phyloP scores from a whole-genome alignment of 2,329 filamentous ascomycete genomes.

The Metarhizium robertsii region DNA sequence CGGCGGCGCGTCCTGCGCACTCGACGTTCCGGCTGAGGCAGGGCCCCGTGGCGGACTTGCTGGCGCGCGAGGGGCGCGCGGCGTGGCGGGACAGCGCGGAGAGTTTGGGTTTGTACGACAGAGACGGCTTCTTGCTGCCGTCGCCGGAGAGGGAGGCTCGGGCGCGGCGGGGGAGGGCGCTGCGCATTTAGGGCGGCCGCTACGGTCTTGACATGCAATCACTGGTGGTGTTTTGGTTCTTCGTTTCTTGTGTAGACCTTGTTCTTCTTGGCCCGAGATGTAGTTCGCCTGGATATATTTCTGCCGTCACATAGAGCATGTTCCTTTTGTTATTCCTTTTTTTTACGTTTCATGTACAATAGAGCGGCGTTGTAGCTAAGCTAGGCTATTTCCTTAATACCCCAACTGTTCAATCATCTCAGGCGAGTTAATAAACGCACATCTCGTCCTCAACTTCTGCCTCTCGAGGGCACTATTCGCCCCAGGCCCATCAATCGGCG shows the following conservation, averaged over 20 bases:
- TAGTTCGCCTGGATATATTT: too few relatives aligned
- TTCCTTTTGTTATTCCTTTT: too few relatives aligned
- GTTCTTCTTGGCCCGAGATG: too few relatives aligned
- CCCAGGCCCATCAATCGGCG: conserved; percentile 24
- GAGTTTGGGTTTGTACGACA: conserved; percentile 34
- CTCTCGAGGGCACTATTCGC: conserved; percentile 22
- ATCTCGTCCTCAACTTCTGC: conserved; percentile 36
- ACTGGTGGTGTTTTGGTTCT: too few relatives aligned
- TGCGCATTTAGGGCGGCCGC: not conserved
- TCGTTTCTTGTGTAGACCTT: too few relatives aligned
- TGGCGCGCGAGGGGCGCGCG: conserved; percentile 13
- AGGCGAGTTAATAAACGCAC: conserved; percentile 34
- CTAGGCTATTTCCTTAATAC: conserved; percentile 17
- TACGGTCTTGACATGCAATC: too few relatives aligned
- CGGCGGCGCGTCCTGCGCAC: conserved; percentile 1
- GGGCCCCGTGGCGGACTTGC: conserved; percentile 17
- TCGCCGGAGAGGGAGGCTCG: conserved; percentile 27
- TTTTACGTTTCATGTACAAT: not conserved
- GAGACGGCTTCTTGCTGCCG: conserved; percentile 34
- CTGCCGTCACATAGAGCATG: too few relatives aligned
- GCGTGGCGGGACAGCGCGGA: conserved; percentile 22
- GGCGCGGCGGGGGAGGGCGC: not conserved
- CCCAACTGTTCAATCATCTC: conserved; percentile 32
- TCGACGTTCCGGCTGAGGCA: conserved; percentile 11
- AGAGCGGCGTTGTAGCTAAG: not conserved